Evolutionary conservation across 2,329 filamentous ascomycete genomes (phyloP).

Genomic region (Aureobasidium sp.): DNA sequence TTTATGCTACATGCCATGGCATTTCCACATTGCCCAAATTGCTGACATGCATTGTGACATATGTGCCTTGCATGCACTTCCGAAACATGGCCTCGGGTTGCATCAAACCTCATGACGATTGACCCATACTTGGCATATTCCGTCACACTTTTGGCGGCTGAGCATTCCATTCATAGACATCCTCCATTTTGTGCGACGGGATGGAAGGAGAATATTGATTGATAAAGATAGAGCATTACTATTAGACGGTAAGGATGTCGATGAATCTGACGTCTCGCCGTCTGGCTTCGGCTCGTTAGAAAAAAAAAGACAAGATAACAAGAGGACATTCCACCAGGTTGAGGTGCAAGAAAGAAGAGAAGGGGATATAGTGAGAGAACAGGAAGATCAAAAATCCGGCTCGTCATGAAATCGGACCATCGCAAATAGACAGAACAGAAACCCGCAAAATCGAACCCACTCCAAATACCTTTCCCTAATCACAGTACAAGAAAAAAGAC

Average conservation of each 20-base stretch:
- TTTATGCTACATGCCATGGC: neutral
- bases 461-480: neutral
- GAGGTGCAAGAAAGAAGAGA: conserved; percentile 3
- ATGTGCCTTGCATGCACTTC: neutral
- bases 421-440: neutral
- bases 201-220: neutral
- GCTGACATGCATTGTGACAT: conserved; percentile 3
- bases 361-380: conserved; percentile 3
- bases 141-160: neutral
- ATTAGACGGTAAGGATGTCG: conserved; percentile 15
- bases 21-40: neutral
- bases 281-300: conserved; percentile 11
- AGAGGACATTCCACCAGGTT: neutral
- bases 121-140: neutral
- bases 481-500: neutral
- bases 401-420: neutral
- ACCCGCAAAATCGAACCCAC: neutral
- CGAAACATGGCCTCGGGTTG: neutral
- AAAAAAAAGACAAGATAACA: neutral
- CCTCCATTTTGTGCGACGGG: neutral
- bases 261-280: conserved; percentile 6
- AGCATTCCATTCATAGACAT: neutral
- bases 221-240: conserved; percentile 6
- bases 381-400: neutral
- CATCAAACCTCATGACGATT: neutral